A percentile compares a stretch with the other conserved stretches of the same genome.
These are phyloP conservation scores for Fonsecaea monophora DNA, from an alignment of 2,329 filamentous ascomycete species.

Conservation along the genomic window DNA sequence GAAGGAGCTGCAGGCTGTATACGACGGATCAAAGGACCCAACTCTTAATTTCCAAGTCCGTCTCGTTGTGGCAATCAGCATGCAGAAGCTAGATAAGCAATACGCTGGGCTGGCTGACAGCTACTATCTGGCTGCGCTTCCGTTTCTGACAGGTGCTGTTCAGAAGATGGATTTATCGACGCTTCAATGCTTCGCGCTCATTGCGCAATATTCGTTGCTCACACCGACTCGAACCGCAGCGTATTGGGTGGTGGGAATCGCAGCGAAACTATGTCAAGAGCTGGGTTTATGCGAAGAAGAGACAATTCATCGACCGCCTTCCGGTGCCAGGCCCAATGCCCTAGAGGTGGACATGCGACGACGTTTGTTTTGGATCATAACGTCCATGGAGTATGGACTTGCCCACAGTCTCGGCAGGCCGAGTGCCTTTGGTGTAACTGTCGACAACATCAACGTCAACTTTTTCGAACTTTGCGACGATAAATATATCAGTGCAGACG, in stretches of 20 bases:
- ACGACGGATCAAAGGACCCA: constrained; percentile 74
- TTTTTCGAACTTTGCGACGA: constrained; percentile 87
- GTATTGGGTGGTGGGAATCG: constrained; percentile 90
- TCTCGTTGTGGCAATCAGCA: constrained; percentile 91
- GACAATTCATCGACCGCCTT: constrained; percentile 72
- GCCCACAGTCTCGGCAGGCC: constrained; percentile 88
- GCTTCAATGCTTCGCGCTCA: constrained; percentile 84
- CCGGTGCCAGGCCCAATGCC: constrained; percentile 67
- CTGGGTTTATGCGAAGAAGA: constrained; percentile 87
- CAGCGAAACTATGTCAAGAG: constrained; percentile 85
- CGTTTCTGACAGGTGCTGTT: constrained; percentile 80
- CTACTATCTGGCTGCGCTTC: constrained; percentile 90
- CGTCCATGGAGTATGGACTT: constrained; percentile 86
- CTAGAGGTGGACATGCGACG: constrained; percentile 88
- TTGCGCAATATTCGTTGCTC: constrained; percentile 88
- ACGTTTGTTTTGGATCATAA: constrained; percentile 84
- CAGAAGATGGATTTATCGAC: constrained; percentile 89
- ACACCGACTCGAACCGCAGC: constrained; percentile 91
- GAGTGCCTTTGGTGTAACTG: constrained; percentile 79
- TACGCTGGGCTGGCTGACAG: constrained; percentile 95
- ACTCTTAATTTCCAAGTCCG: constrained; percentile 88
- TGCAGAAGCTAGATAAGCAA: constrained; percentile 87
- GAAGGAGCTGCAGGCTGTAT: constrained; percentile 79
- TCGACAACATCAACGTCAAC: constrained; percentile 82
- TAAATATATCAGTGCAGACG: constrained; percentile 77